A percentile compares a stretch with the other conserved stretches of the same genome.
Conservation (phyloP, 1,284 basidiomycete genomes). For the Naganishia sp. region DNA sequence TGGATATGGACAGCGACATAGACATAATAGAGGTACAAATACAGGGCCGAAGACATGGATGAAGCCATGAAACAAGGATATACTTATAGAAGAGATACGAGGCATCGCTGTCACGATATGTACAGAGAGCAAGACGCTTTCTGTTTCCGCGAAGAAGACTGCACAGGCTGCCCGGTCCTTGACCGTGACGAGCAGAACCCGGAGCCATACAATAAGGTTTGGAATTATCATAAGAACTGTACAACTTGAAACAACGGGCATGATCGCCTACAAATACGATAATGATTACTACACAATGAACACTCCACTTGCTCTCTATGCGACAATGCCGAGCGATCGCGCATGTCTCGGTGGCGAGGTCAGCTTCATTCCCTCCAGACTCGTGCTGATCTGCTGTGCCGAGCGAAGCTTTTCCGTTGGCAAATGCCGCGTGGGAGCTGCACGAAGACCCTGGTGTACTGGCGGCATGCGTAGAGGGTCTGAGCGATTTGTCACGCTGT, state of each 20-base stretch:
- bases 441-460: not conserved
- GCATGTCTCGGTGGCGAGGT: constrained; percentile 14
- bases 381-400: constrained; percentile 25
- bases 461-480: constrained; percentile 1
- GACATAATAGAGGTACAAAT: too few species aligned
- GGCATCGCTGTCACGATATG: too few species aligned
- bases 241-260: not conserved
- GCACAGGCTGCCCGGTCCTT: too few species aligned
- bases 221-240: too few species aligned
- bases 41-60: too few species aligned
- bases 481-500: not conserved
- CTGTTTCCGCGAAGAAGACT: too few species aligned
- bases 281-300: not conserved
- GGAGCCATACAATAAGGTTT: too few species aligned
- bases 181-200: too few species aligned
- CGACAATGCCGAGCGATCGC: constrained; percentile 16
- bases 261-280: not conserved
- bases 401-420: constrained; percentile 16
- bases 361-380: constrained; percentile 25
- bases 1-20: too few species aligned
- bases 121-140: too few species aligned
- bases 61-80: too few species aligned
- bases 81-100: too few species aligned
- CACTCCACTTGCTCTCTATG: not conserved
- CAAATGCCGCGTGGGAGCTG: constrained; percentile 11